These are phyloP conservation scores for Clarireedia paspali DNA, from an alignment of 2,329 filamentous ascomycete species.

Conservation along the genomic window DNA sequence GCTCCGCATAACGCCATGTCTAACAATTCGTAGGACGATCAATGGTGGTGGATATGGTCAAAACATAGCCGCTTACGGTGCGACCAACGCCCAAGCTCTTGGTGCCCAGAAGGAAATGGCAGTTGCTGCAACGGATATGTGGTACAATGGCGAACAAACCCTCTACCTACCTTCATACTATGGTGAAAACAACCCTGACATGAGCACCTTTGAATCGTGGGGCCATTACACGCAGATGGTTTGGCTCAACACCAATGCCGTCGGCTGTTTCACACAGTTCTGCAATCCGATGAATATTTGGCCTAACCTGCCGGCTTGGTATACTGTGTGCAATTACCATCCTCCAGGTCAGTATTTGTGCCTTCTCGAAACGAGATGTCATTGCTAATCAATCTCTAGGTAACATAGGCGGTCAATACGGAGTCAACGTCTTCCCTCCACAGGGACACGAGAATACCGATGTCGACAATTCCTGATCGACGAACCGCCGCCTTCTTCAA, in stretches of 20 bases:
- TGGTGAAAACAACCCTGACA: slow-evolving; percentile 49
- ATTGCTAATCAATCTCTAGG: neutral
- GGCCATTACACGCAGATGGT: slow-evolving; percentile 71
- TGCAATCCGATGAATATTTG: slow-evolving; percentile 42
- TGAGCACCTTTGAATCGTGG: slow-evolving; percentile 55
- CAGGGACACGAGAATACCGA: neutral
- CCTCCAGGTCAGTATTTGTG: slow-evolving; percentile 1
- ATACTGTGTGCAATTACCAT: slow-evolving; percentile 83
- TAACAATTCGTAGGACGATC: slow-evolving; percentile 33
- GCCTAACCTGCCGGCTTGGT: slow-evolving; percentile 41
- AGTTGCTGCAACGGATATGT: slow-evolving; percentile 65
- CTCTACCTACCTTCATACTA: slow-evolving; percentile 48
- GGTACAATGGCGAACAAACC: slow-evolving; percentile 79
- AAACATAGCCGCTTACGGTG: slow-evolving; percentile 68
- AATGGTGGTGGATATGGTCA: slow-evolving; percentile 69
- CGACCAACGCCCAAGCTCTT: slow-evolving; percentile 37
- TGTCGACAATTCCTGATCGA: neutral
- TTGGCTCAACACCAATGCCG: slow-evolving; percentile 51
- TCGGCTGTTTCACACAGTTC: slow-evolving; percentile 53
- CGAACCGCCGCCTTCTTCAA: neutral
- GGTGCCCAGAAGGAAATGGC: slow-evolving; percentile 45
- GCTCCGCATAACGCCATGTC: neutral
- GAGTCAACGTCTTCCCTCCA: slow-evolving; percentile 9
- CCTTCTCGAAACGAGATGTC: neutral
- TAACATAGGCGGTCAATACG: slow-evolving; percentile 8